Conservation (phyloP, 495 filamentous ascomycete species). For the Aspergillus diversus region DNA sequence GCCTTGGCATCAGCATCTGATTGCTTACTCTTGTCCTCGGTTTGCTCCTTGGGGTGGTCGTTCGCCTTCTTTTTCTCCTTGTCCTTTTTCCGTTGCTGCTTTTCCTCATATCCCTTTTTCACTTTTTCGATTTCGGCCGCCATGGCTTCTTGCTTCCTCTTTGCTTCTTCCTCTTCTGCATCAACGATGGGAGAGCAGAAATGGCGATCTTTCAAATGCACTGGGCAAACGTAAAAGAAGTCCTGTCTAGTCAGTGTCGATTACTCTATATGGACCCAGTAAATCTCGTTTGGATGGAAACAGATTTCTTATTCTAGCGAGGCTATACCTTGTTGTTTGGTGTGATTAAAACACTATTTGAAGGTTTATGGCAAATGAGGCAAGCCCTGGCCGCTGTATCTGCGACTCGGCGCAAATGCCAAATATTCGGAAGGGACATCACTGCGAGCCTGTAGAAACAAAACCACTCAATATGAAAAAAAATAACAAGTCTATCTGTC, state of each 20-base stretch:
- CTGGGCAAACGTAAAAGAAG: slow-evolving; percentile 88
- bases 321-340: slow-evolving; percentile 77
- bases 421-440: slow-evolving; percentile 76
- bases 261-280: background rate
- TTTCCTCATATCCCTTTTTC: slow-evolving; percentile 57
- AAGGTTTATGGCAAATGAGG: slow-evolving; percentile 88
- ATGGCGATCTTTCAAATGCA: slow-evolving; percentile 80
- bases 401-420: slow-evolving; percentile 86
- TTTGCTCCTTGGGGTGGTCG: slow-evolving; percentile 48
- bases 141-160: slow-evolving; percentile 65
- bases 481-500: background rate
- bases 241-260: slow-evolving; percentile 58
- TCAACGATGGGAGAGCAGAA: slow-evolving; percentile 84
- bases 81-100: slow-evolving; percentile 43
- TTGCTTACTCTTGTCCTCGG: slow-evolving; percentile 50
- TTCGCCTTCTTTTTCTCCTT: slow-evolving; percentile 54
- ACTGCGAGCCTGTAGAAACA: slow-evolving; percentile 9
- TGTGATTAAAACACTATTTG: slow-evolving; percentile 83
- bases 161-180: slow-evolving; percentile 70
- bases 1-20: slow-evolving; percentile 40
- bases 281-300: background rate
- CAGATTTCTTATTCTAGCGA: background rate
- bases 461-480: background rate
- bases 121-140: slow-evolving; percentile 76
- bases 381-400: slow-evolving; percentile 81